A percentile compares a stretch with the other conserved stretches of the same genome.
These are phyloP conservation scores for Lasiodiplodia sp. DNA, from an alignment of 2,329 filamentous ascomycete genomes.

Conservation along the genomic window DNA sequence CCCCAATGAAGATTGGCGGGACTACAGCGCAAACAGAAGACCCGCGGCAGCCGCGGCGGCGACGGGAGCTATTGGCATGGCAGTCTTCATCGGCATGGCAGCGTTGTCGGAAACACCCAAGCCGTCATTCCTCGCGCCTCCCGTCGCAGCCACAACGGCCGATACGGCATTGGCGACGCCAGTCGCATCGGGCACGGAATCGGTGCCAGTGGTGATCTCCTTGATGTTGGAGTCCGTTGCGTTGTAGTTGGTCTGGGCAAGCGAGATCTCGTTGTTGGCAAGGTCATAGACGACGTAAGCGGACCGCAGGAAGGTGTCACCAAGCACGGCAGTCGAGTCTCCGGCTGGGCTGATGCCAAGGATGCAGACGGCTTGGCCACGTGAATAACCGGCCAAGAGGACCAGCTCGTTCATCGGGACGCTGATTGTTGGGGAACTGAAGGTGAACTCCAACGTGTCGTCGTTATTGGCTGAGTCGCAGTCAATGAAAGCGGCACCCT, in stretches of 20 bases:
- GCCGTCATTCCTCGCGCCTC: conserved; percentile 53
- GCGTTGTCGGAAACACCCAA: conserved; percentile 36
- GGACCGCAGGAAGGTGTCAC: conserved; percentile 68
- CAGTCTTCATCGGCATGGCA: conserved; percentile 32
- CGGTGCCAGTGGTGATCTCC: conserved; percentile 60
- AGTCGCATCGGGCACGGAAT: conserved; percentile 61
- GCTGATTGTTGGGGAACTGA: conserved; percentile 62
- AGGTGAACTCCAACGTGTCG: conserved; percentile 64
- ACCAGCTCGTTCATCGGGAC: conserved; percentile 65
- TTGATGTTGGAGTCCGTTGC: conserved; percentile 57
- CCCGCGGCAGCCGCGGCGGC: conserved; percentile 28
- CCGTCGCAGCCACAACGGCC: conserved; percentile 51
- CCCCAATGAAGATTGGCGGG: background rate
- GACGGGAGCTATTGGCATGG: conserved; percentile 22
- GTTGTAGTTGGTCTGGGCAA: conserved; percentile 69
- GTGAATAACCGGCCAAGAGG: conserved; percentile 55
- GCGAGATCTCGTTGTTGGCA: conserved; percentile 65
- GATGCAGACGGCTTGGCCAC: conserved; percentile 54
- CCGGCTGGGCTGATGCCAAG: conserved; percentile 60
- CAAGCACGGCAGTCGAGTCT: conserved; percentile 59
- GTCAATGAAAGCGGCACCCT: conserved; percentile 59
- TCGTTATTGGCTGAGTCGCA: conserved; percentile 60
- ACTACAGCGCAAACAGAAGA: conserved; percentile 28
- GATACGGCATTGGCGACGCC: conserved; percentile 60
- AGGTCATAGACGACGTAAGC: conserved; percentile 71